phyloP scores from a whole-genome alignment of 164 flowering plant genomes.

The Litsea cubeba region DNA sequence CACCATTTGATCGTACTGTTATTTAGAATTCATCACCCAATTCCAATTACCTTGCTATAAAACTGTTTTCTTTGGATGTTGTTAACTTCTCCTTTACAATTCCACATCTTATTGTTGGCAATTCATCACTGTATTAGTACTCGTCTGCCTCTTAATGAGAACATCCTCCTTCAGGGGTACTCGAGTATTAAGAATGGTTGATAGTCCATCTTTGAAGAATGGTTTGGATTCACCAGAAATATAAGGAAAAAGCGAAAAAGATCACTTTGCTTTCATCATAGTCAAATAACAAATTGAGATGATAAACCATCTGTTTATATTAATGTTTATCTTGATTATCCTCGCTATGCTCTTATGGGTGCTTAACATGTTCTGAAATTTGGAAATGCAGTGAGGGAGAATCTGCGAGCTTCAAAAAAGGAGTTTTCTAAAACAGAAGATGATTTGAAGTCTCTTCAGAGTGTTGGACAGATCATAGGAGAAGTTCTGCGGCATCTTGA shows the following conservation, averaged over 20 bases:
- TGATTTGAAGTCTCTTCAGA: slow-evolving; percentile 91
- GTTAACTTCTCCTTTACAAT: too few relatives aligned
- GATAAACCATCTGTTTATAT: neutral
- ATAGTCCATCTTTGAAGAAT: neutral
- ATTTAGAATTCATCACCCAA: too few relatives aligned
- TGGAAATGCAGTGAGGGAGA: slow-evolving; percentile 64
- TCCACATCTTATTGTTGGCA: too few relatives aligned
- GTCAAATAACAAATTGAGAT: neutral
- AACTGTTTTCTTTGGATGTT: too few relatives aligned
- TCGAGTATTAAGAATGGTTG: neutral
- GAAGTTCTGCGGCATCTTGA: slow-evolving; percentile 94
- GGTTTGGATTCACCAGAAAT: neutral
- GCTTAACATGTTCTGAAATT: neutral
- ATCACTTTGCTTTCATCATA: neutral
- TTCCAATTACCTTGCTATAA: too few relatives aligned
- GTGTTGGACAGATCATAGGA: slow-evolving; percentile 90
- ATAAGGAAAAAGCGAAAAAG: neutral
- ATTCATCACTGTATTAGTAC: too few relatives aligned
- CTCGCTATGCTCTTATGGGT: neutral
- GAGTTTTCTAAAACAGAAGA: slow-evolving; percentile 87
- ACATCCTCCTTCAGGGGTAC: too few relatives aligned
- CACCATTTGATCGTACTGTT: too few relatives aligned
- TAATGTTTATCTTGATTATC: neutral
- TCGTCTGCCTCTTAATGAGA: too few relatives aligned
- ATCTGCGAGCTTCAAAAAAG: slow-evolving; percentile 55